These are phyloP conservation scores for Barnettozyma sp. DNA, from an alignment of 805 yeast genomes.

Conservation along the genomic window DNA sequence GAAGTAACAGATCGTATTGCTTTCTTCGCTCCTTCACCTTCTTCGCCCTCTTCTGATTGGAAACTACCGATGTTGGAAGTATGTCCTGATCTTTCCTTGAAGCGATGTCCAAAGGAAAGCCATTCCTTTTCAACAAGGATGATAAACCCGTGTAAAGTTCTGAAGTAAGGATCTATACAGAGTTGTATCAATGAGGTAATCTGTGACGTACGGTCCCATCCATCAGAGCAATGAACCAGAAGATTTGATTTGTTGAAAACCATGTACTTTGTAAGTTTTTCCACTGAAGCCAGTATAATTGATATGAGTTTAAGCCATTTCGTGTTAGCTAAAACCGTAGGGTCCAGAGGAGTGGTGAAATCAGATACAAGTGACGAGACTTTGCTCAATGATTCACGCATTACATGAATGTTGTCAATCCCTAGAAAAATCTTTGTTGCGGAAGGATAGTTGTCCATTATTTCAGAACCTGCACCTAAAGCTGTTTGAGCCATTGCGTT, in stretches of 20 bases:
- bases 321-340: constrained; percentile 51
- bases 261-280: constrained; percentile 72
- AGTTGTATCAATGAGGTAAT: constrained; percentile 76
- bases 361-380: constrained; percentile 65
- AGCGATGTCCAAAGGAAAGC: constrained; percentile 91
- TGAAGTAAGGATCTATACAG: constrained; percentile 82
- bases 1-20: constrained; percentile 44
- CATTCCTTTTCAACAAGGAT: constrained; percentile 87
- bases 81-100: constrained; percentile 77
- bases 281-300: constrained; percentile 66
- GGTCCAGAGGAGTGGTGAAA: constrained; percentile 41
- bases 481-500: constrained; percentile 97
- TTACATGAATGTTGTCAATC: constrained; percentile 91
- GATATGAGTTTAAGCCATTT: constrained; percentile 76
- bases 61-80: constrained; percentile 30
- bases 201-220: constrained; percentile 97
- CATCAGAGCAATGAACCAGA: constrained; percentile 92
- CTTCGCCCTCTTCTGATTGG: constrained; percentile 43
- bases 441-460: constrained; percentile 74
- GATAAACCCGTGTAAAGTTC: constrained; percentile 86
- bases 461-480: constrained; percentile 96
- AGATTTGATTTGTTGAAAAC: constrained; percentile 78
- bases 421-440: constrained; percentile 75
- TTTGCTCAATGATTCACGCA: constrained; percentile 74
- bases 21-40: constrained; percentile 37